Conservation (phyloP, 2,329 filamentous ascomycete genomes). For the Alternaria metachromatica region DNA sequence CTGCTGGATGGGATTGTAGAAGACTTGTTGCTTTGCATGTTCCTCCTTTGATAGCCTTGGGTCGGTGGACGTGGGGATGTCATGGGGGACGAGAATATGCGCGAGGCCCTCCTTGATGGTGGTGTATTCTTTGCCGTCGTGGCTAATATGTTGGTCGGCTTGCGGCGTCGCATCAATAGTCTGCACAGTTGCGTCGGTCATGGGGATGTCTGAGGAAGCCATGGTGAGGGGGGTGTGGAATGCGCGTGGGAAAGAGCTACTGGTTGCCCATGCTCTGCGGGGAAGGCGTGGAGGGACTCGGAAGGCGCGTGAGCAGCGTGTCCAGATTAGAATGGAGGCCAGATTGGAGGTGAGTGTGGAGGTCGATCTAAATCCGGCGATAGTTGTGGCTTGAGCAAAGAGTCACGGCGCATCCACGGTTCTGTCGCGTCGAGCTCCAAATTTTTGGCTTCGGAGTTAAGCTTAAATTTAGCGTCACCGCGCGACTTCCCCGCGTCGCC, state of each 20-base stretch:
- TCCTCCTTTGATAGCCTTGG: constrained; percentile 58
- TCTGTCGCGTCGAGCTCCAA: constrained; percentile 28
- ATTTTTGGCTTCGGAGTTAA: constrained; percentile 35
- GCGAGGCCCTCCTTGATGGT: constrained; percentile 72
- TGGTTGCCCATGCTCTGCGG: constrained; percentile 31
- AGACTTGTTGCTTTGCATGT: constrained; percentile 74
- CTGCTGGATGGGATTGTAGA: constrained; percentile 99
- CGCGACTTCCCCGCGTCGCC: constrained; percentile 10
- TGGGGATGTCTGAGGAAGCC: constrained; percentile 19
- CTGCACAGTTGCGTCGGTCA: constrained; percentile 18
- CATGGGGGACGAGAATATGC: constrained; percentile 68
- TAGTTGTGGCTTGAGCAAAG: neutral
- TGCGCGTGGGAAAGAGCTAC: constrained; percentile 33
- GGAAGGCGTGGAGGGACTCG: constrained; percentile 16
- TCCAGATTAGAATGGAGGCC: constrained; percentile 20
- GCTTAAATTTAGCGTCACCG: constrained; percentile 42
- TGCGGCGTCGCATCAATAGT: constrained; percentile 38
- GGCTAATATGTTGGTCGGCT: constrained; percentile 44
- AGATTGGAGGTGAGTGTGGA: constrained; percentile 18
- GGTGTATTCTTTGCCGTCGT: constrained; percentile 62
- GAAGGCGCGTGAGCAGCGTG: constrained; percentile 31
- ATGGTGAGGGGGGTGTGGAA: constrained; percentile 26
- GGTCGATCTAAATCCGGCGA: neutral
- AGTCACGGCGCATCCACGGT: neutral
- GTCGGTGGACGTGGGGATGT: constrained; percentile 57